These are phyloP conservation scores for Tetrapisispora namnaoensis DNA, from an alignment of 805 yeast species.

Conservation along the genomic window DNA sequence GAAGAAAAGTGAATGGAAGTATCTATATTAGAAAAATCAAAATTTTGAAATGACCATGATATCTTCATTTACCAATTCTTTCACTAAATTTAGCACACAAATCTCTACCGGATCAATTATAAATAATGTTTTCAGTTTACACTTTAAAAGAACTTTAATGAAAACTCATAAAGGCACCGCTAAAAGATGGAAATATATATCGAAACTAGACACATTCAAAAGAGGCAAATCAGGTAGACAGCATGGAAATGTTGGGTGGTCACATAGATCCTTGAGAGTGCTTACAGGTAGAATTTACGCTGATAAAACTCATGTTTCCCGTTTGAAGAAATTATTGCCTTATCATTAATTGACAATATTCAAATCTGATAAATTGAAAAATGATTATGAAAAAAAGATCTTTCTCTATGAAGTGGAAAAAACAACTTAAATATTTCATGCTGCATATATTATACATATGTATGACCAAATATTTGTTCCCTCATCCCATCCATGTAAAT, in stretches of 20 bases:
- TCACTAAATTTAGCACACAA: not conserved
- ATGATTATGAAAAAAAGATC: too few species aligned
- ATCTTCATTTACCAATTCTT: not conserved
- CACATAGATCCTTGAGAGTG: conserved; percentile 46
- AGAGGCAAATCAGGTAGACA: conserved; percentile 77
- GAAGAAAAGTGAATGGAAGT: not conserved
- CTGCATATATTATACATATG: not conserved
- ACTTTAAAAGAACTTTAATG: conserved; percentile 27
- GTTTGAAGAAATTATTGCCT: conserved; percentile 47
- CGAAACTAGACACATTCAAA: conserved; percentile 45
- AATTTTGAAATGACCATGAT: not conserved
- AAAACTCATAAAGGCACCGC: conserved; percentile 84
- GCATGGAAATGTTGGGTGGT: conserved; percentile 90
- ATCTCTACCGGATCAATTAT: not conserved
- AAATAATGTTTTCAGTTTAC: not conserved
- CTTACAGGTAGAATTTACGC: conserved; percentile 53
- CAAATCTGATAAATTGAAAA: not conserved
- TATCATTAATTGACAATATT: conserved; percentile 16
- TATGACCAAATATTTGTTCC: too few species aligned
- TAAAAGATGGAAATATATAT: conserved; percentile 49
- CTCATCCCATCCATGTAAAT: not conserved
- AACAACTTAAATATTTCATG: not conserved
- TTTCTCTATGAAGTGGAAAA: too few species aligned
- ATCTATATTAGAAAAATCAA: not conserved
- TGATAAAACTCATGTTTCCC: conserved; percentile 46